These are phyloP conservation scores for Lumnitzera littorea DNA, from an alignment of 345 rosid genomes.

Conservation along the genomic window DNA sequence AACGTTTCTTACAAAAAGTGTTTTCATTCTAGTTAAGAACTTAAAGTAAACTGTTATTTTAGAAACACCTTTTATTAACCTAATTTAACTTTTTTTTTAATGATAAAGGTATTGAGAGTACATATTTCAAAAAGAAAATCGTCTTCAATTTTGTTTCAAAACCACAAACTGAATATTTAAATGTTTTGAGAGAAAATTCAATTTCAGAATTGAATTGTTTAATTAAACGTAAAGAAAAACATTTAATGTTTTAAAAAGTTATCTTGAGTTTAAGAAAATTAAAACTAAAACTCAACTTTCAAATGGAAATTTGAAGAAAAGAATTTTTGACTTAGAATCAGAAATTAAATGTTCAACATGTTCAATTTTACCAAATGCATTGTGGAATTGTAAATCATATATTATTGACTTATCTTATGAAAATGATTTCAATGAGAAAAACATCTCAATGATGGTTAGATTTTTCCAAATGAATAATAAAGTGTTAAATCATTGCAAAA, in stretches of 20 bases:
- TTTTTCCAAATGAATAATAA: neutral
- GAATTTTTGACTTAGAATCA: no score
- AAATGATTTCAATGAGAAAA: neutral
- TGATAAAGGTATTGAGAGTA: no score
- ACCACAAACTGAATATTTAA: no score
- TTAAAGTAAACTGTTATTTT: neutral
- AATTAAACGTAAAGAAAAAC: neutral
- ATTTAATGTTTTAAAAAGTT: neutral
- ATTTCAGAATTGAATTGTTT: neutral
- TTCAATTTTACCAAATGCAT: neutral
- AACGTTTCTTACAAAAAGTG: neutral
- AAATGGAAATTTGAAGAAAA: neutral
- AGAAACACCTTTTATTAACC: neutral
- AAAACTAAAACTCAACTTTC: no score
- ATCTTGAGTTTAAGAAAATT: no score
- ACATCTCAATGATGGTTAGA: neutral
- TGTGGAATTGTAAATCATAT: neutral
- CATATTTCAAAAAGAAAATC: no score
- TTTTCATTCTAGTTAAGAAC: constrained; percentile 1
- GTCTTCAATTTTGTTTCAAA: neutral
- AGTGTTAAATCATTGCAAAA: neutral
- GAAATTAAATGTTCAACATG: neutral
- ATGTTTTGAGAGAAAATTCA: neutral
- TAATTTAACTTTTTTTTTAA: neutral
- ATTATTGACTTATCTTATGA: neutral